Evolutionary conservation across 768 basidiomycete species (phyloP), one percentile per base, ranked within the genome.

Genomic region (Dentipellis fragilis): DNA sequence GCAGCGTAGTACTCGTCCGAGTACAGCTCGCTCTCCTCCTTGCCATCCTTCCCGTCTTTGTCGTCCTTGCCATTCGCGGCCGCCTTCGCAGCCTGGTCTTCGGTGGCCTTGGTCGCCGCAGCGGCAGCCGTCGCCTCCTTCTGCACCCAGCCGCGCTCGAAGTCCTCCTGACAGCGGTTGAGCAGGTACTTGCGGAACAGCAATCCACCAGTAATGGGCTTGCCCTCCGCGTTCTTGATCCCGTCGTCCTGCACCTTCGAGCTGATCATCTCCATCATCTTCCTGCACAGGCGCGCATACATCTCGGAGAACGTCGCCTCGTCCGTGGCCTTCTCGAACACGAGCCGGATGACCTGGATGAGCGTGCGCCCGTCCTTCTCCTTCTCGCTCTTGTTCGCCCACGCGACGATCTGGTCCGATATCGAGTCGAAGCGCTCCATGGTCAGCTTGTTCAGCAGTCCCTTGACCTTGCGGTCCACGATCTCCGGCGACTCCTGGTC

Each of bases 181-280:
- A 97, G 79, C 12, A 97, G 80, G 72, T 96, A 96, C 73, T 94
- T 94, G 59, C 93, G 78, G 86, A 96, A 98, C 46, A 96, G 80
- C 57, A 88, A 84, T 49, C 94, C 93, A 63, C 94, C 94, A 46
- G 87, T 77, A 54, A 93, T 86, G 16, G 88, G 87, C 65, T 87
- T 86, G 65, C 89, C 89, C 58, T 93, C 89, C 14, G 73, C 49
- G 59, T 81, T 83, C 72, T 77, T 82, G 72, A 94, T 87, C n/a
- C n/a, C n/a, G n/a, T n/a, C n/a, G n/a, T n/a, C n/a, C n/a, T n/a
- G n/a, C n/a, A n/a, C n/a, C n/a, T n/a, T n/a, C n/a, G n/a, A n/a
- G n/a, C n/a, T n/a, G n/a, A n/a, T n/a, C n/a, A n/a, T n/a, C n/a
- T n/a, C n/a, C n/a, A n/a, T n/a, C n/a, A n/a, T n/a, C n/a, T n/a